phyloP scores from a whole-genome alignment of 345 rosid genomes.

The Lagerstroemia speciosa region DNA sequence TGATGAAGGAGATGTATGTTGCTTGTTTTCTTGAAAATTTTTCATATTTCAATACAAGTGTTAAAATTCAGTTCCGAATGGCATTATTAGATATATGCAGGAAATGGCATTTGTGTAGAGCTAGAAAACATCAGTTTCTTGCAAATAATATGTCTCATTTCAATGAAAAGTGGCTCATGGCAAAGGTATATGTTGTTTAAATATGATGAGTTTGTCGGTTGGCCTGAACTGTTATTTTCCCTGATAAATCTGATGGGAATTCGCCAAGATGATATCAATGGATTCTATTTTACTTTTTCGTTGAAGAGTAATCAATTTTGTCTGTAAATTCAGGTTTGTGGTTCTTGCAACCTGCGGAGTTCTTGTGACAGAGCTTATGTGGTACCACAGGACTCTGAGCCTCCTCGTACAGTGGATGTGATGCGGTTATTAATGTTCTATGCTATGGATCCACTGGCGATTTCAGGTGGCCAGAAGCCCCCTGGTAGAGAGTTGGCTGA shows the following conservation, averaged over 20 bases:
- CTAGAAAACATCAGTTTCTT: too few relatives aligned
- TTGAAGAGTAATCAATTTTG: neutral
- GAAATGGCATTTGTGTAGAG: neutral
- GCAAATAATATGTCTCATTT: too few relatives aligned
- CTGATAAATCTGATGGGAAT: too few relatives aligned
- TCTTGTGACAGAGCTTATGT: slow-evolving; percentile 92
- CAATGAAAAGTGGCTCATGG: too few relatives aligned
- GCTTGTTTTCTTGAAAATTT: neutral
- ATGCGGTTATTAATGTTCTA: slow-evolving; percentile 55
- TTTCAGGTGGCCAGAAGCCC: slow-evolving; percentile 37
- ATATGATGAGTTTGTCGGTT: too few relatives aligned
- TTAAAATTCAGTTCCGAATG: neutral
- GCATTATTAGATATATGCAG: neutral
- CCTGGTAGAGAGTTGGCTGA: slow-evolving; percentile 48
- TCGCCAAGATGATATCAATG: too few relatives aligned
- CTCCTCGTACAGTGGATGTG: slow-evolving; percentile 76
- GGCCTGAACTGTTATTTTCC: too few relatives aligned
- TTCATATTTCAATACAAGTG: neutral
- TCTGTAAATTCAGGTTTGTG: slow-evolving; percentile 46
- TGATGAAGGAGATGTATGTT: slow-evolving; percentile 82
- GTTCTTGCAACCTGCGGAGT: slow-evolving; percentile 66
- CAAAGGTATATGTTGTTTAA: too few relatives aligned
- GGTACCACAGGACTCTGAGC: slow-evolving; percentile 55
- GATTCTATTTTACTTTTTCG: too few relatives aligned
- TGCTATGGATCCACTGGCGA: slow-evolving; percentile 65